Base-by-base conservation (phyloP, 1,139 yeast species). In the Petasospora rhodanensis region DNA sequence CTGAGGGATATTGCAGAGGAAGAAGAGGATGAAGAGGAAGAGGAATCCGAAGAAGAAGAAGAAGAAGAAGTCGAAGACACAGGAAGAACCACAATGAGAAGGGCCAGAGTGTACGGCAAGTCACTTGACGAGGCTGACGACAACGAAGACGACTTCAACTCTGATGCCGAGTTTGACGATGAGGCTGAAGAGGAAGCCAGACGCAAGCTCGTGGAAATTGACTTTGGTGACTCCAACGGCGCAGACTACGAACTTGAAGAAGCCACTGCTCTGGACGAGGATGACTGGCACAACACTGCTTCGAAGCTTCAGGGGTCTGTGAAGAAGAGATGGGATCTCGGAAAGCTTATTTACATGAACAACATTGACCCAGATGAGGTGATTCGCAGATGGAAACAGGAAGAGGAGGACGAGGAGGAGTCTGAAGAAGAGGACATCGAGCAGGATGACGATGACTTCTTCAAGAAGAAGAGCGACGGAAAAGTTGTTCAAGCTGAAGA, bases 341-440 rank as follows among this genome's bases (percentile, higher is more conserved):
- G 82, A 50, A 85, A 83, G 53, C 63, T 91, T 36, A 63, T 91
- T 9, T 91, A 91, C 55, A 68, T 82, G 74, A 76, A 79, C 35
- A 82, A 83, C 46, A 64, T 86, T 26, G 73, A 78, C 7, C 91
- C 96, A 1, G 64, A 64, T 0, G 95, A 84, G 35, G 96, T 76
- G 18, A 64, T 89, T 29, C 66, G 64, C 30, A 73, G 91, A 56
- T 89, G 96, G 95, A 76, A 58, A 45, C 64, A 69, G 20, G 76
- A 73, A 41, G 74, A 67, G 20, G 66, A 58, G 7, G 66, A 63
- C 23, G 63, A 34, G 50, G 32, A 31, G 2, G 35, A 30, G 11
- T 26, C 34, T 1, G 66, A 61, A 64, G 14, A 64, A 14, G 74
- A 64, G 14, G 70, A 64, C n/a, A 72, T 67, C 11, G 76, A 67